Evolutionary conservation across 2,329 filamentous ascomycete genomes (phyloP).

Genomic region (Colletotrichum liriopes): DNA sequence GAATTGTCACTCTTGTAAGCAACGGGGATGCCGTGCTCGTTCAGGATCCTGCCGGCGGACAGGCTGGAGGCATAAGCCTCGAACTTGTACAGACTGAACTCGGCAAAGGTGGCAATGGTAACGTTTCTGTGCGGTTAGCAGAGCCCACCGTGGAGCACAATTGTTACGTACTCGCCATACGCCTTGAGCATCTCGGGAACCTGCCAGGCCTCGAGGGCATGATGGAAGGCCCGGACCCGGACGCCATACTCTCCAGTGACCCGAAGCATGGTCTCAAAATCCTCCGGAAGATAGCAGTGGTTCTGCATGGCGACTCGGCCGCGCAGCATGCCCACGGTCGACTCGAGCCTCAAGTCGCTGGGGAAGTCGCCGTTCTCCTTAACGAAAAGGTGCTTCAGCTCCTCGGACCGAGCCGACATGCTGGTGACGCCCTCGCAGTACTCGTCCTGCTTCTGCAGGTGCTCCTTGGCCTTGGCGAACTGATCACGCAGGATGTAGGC

Average conservation of each 20-base stretch:
- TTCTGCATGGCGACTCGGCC: slow-evolving; percentile 60
- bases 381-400: slow-evolving; percentile 45
- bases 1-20: slow-evolving; percentile 62
- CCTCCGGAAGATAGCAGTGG: slow-evolving; percentile 62
- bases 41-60: slow-evolving; percentile 57
- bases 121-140: slow-evolving; percentile 50
- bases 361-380: slow-evolving; percentile 46
- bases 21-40: slow-evolving; percentile 57
- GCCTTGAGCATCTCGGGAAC: slow-evolving; percentile 58
- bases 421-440: slow-evolving; percentile 47
- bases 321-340: slow-evolving; percentile 57
- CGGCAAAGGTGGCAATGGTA: slow-evolving; percentile 60
- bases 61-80: slow-evolving; percentile 60
- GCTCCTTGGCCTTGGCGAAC: slow-evolving; percentile 54
- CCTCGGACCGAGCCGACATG: slow-evolving; percentile 43
- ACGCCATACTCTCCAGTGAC: slow-evolving; percentile 61
- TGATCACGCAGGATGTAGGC: slow-evolving; percentile 58
- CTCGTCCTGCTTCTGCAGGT: slow-evolving; percentile 55
- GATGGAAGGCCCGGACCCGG: slow-evolving; percentile 58
- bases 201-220: slow-evolving; percentile 58
- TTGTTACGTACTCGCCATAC: slow-evolving; percentile 48
- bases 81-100: slow-evolving; percentile 59
- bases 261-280: slow-evolving; percentile 60
- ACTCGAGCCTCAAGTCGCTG: slow-evolving; percentile 57
- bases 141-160: slow-evolving; percentile 34